Conservation (phyloP, 2,329 filamentous ascomycete species). For the Aspergillus pseudotamarii region DNA sequence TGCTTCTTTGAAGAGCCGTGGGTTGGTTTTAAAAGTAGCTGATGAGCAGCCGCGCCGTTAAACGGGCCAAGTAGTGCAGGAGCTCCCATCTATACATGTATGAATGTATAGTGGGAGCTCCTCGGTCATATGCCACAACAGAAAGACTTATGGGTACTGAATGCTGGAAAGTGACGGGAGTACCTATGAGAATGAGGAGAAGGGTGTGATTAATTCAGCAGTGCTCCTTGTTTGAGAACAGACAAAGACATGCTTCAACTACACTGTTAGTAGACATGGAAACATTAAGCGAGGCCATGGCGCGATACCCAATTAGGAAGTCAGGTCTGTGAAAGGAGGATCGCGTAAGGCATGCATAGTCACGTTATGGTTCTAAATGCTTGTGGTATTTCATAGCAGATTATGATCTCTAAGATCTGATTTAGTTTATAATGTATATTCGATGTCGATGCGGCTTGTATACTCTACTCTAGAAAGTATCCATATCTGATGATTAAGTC, state of each 20-base stretch:
- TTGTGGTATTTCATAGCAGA: neutral
- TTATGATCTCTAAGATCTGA: neutral
- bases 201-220: neutral
- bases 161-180: neutral
- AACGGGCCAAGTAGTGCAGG: neutral
- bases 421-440: neutral
- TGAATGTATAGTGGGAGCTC: neutral
- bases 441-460: neutral
- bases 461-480: neutral
- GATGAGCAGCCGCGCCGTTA: neutral
- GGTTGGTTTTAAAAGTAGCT: neutral
- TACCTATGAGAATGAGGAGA: neutral
- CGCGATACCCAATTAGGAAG: constrained; percentile 20
- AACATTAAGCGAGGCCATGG: constrained; percentile 15
- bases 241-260: constrained; percentile 16
- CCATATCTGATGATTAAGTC: neutral
- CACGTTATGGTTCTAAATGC: neutral
- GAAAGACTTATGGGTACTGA: neutral
- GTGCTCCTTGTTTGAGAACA: constrained; percentile 1
- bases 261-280: constrained; percentile 7
- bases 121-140: neutral
- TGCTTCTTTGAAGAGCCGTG: neutral
- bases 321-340: constrained; percentile 10
- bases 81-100: neutral
- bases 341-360: constrained; percentile 5